phyloP scores from a whole-genome alignment of 768 basidiomycete species.

The Lentinula sp. region DNA sequence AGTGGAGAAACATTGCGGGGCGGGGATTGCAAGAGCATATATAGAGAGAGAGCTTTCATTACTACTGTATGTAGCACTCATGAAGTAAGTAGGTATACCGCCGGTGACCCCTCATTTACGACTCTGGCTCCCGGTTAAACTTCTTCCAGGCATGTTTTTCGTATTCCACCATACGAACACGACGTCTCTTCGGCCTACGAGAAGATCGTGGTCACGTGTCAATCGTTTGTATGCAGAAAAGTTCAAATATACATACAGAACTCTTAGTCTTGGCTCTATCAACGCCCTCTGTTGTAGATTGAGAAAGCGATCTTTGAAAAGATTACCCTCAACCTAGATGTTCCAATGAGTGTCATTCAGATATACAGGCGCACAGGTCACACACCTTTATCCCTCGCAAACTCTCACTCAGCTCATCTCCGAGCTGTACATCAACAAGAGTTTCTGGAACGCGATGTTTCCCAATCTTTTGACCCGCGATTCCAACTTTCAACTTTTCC shows the following conservation, averaged over 20 bases:
- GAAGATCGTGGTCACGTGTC: not conserved
- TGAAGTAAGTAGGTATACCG: too few species aligned
- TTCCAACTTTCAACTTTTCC: constrained; percentile 43
- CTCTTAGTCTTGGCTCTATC: constrained; percentile 78
- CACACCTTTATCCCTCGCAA: constrained; percentile 77
- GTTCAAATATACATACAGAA: constrained; percentile 52
- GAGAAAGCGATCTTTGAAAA: constrained; percentile 84
- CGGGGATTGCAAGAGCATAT: too few species aligned
- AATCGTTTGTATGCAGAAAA: constrained; percentile 29
- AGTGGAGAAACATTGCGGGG: too few species aligned
- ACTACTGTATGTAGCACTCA: too few species aligned
- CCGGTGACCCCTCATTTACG: too few species aligned
- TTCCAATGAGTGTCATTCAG: not conserved
- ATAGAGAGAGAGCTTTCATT: too few species aligned
- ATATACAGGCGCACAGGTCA: constrained; percentile 4
- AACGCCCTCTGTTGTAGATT: constrained; percentile 85
- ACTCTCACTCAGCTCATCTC: constrained; percentile 85
- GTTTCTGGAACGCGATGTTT: constrained; percentile 70
- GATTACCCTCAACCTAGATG: constrained; percentile 84
- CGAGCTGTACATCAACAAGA: constrained; percentile 79
- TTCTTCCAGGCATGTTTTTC: constrained; percentile 80
- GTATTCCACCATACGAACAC: constrained; percentile 52
- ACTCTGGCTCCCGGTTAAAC: constrained; percentile 35
- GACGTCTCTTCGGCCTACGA: constrained; percentile 46
- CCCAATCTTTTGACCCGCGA: constrained; percentile 73